Conservation (phyloP, 345 rosid genomes). For the Gossypium ekmanianum region DNA sequence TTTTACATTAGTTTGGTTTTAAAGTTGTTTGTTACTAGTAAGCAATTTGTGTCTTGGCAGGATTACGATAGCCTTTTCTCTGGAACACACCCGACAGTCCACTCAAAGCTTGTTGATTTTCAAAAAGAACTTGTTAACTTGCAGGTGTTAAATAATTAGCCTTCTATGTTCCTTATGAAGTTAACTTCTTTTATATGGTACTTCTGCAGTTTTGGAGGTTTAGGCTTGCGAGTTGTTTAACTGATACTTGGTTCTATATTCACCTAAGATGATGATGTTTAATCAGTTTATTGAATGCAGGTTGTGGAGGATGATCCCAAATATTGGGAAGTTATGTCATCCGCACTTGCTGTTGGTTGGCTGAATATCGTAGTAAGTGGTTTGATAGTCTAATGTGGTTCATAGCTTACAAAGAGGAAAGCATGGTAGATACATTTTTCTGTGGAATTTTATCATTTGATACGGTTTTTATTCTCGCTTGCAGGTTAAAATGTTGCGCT, state of each 20-base stretch:
- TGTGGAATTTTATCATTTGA: neutral
- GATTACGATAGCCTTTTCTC: slow-evolving; percentile 76
- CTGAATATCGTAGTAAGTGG: slow-evolving; percentile 72
- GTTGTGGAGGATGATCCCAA: slow-evolving; percentile 68
- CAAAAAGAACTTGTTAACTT: slow-evolving; percentile 60
- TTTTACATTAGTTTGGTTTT: slow-evolving; percentile 5
- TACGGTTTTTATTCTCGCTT: slow-evolving; percentile 12
- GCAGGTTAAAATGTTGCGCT: slow-evolving; percentile 82
- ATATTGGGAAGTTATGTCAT: slow-evolving; percentile 82
- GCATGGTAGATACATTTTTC: slow-evolving; percentile 7
- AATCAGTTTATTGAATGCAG: slow-evolving; percentile 34
- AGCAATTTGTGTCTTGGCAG: slow-evolving; percentile 40
- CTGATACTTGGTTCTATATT: neutral
- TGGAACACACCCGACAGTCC: slow-evolving; percentile 47
- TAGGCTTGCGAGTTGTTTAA: neutral
- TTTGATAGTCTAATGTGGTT: neutral
- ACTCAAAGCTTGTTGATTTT: slow-evolving; percentile 73
- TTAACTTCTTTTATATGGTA: neutral
- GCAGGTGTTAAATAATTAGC: slow-evolving; percentile 38
- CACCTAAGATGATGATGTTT: slow-evolving; percentile 1
- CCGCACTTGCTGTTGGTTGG: slow-evolving; percentile 91
- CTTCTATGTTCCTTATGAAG: neutral
- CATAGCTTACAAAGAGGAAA: neutral
- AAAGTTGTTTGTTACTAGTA: slow-evolving; percentile 1
- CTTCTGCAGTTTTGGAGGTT: neutral